Evolutionary conservation across 805 yeast genomes (phyloP).

Genomic region (Pichia occidentalis): DNA sequence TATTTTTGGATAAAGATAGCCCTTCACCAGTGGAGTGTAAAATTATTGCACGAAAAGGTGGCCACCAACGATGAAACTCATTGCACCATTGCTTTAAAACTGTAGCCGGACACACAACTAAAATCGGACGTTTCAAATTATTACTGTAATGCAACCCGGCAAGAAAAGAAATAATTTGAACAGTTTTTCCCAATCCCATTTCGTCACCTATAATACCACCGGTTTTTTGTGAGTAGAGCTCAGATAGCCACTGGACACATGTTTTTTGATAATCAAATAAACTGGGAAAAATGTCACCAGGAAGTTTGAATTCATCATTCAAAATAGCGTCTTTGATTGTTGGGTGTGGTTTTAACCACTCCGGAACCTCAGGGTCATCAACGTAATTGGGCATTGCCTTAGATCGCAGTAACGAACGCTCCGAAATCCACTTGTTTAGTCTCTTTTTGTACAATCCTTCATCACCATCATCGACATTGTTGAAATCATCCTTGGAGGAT

Average conservation of each 20-base stretch:
- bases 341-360: conserved; percentile 78
- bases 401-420: conserved; percentile 41
- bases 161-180: conserved; percentile 83
- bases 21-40: conserved; percentile 92
- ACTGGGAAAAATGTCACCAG: conserved; percentile 85
- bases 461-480: conserved; percentile 75
- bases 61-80: conserved; percentile 98
- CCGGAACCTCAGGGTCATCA: conserved; percentile 34
- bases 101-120: conserved; percentile 94
- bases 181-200: conserved; percentile 96
- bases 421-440: conserved; percentile 50
- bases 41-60: conserved; percentile 79
- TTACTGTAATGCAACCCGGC: conserved; percentile 88
- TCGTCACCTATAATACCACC: conserved; percentile 98
- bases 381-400: conserved; percentile 23
- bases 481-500: conserved; percentile 25
- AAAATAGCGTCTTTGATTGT: conserved; percentile 65
- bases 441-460: conserved; percentile 57
- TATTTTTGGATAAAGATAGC: conserved; percentile 39
- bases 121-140: conserved; percentile 63
- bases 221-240: conserved; percentile 75
- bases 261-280: conserved; percentile 92
- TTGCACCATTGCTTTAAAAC: conserved; percentile 96
- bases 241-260: conserved; percentile 97
- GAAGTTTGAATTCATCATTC: conserved; percentile 63